Conservation (phyloP, 2,329 filamentous ascomycete species). For the Metarhizium album region DNA sequence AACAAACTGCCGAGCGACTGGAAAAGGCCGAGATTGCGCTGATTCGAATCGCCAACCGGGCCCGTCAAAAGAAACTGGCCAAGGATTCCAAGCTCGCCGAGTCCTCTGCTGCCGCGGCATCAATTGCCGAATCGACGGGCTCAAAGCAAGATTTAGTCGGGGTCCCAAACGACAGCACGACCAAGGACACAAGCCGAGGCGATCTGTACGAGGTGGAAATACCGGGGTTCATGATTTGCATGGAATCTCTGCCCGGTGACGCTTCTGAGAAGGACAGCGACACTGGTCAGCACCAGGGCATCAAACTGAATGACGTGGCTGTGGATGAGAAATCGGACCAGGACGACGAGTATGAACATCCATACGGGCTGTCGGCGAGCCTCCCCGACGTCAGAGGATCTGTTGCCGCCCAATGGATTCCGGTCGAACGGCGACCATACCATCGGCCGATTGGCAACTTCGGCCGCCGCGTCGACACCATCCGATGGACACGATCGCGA, state of each 20-base stretch:
- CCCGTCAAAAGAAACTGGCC: conserved; percentile 41
- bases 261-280: not conserved
- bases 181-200: not conserved
- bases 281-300: not conserved
- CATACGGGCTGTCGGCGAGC: conserved; percentile 22
- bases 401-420: conserved; percentile 65
- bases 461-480: conserved; percentile 87
- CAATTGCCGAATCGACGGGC: not conserved
- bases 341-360: conserved; percentile 25
- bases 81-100: not conserved
- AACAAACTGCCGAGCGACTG: conserved; percentile 68
- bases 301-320: not conserved
- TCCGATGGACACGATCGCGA: conserved; percentile 67
- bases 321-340: conserved; percentile 12
- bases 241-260: not conserved
- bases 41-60: conserved; percentile 66
- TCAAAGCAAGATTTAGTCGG: conserved; percentile 6
- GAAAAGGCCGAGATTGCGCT: conserved; percentile 82
- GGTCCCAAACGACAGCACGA: conserved; percentile 1
- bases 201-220: conserved; percentile 6
- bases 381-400: conserved; percentile 32
- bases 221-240: conserved; percentile 4
- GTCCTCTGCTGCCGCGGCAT: not conserved
- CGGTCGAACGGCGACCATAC: conserved; percentile 61
- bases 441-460: conserved; percentile 58